Percentiles rank a stretch among this genome's conserved stretches.
phyloP scores from a whole-genome alignment of 2,329 filamentous ascomycete species.

The Neofusicoccum ribis region DNA sequence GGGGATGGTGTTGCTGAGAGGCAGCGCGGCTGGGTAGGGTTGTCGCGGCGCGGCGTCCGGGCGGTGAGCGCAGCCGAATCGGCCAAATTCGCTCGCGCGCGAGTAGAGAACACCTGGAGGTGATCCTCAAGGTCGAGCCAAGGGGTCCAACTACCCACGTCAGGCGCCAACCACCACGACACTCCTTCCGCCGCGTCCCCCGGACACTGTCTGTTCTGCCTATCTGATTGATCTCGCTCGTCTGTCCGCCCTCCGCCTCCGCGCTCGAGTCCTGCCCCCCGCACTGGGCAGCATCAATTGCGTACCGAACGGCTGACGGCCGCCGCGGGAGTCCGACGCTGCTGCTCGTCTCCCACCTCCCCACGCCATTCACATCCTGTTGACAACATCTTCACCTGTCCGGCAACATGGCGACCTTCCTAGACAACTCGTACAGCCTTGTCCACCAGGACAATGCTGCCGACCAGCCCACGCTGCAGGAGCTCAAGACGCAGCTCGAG shows the following conservation, averaged over 20 bases:
- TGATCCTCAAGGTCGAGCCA: conserved; percentile 21
- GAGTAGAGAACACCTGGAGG: conserved; percentile 20
- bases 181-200: conserved; percentile 7
- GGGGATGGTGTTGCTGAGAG: conserved; percentile 11
- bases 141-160: conserved; percentile 18
- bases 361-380: not conserved
- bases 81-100: conserved; percentile 19
- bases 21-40: conserved; percentile 18
- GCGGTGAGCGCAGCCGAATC: conserved; percentile 19
- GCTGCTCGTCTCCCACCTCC: conserved; percentile 22
- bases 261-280: conserved; percentile 7
- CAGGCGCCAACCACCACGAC: conserved; percentile 16
- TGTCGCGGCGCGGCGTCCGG: conserved; percentile 12
- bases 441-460: conserved; percentile 97
- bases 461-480: conserved; percentile 85
- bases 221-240: not conserved
- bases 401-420: conserved; percentile 83
- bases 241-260: not conserved
- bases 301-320: conserved; percentile 31
- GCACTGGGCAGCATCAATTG: conserved; percentile 17
- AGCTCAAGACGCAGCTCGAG: conserved; percentile 89
- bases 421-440: conserved; percentile 93
- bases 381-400: not conserved
- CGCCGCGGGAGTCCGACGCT: conserved; percentile 29
- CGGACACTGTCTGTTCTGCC: not conserved